A percentile compares a stretch with the other conserved stretches of the same genome.
These are phyloP conservation scores for Wickerhamomyces sp. DNA, from an alignment of 1,139 yeast genomes.

Conservation along the genomic window DNA sequence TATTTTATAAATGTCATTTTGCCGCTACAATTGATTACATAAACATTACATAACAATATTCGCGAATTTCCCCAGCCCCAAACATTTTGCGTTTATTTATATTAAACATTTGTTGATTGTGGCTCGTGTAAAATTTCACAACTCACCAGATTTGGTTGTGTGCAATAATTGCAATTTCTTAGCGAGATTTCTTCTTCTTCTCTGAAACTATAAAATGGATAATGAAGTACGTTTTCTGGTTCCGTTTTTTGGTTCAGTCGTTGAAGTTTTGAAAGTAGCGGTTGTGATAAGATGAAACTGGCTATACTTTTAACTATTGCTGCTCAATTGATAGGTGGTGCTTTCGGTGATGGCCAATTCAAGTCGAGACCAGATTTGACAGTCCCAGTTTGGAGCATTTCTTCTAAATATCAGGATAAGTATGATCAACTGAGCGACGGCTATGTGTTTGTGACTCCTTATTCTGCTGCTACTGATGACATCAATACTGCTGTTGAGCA, in stretches of 20 bases:
- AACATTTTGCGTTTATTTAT: not conserved
- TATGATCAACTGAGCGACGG: slow-evolving; percentile 22
- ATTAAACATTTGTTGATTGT: not conserved
- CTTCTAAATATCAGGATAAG: slow-evolving; percentile 22
- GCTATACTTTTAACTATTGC: not conserved
- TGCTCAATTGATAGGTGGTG: slow-evolving; percentile 1
- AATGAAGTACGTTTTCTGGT: too few relatives aligned
- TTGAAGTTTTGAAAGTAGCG: not conserved
- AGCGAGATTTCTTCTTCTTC: too few relatives aligned
- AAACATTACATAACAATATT: not conserved
- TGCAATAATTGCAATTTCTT: not conserved
- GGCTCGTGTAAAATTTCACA: too few relatives aligned
- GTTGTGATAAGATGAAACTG: not conserved
- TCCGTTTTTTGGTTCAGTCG: too few relatives aligned
- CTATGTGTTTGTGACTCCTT: slow-evolving; percentile 33
- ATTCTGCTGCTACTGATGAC: slow-evolving; percentile 24
- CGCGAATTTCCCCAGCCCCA: not conserved
- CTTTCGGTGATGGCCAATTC: slow-evolving; percentile 29
- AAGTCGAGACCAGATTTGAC: slow-evolving; percentile 33
- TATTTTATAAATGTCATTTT: too few relatives aligned
- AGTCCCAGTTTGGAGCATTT: slow-evolving; percentile 33
- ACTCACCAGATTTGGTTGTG: too few relatives aligned
- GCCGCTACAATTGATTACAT: not conserved
- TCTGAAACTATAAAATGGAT: too few relatives aligned
- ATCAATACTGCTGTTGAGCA: slow-evolving; percentile 27